A percentile compares a stretch with the other conserved stretches of the same genome.
These are phyloP conservation scores for Margaritispora aquatica DNA, from an alignment of 495 filamentous ascomycete genomes.

Conservation along the genomic window DNA sequence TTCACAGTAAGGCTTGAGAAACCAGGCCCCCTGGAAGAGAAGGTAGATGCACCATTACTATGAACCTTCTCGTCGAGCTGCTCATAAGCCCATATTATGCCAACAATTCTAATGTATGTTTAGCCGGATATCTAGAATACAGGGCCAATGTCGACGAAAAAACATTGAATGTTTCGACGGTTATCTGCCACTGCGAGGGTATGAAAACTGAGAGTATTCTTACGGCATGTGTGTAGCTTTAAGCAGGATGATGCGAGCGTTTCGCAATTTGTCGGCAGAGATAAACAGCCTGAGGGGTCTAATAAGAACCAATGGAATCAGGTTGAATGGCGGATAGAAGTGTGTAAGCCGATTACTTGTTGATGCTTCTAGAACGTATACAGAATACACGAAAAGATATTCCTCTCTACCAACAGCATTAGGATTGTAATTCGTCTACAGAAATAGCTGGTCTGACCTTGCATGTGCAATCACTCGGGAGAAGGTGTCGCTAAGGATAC, in stretches of 20 bases:
- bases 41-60: neutral
- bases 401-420: slow-evolving; percentile 52
- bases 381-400: slow-evolving; percentile 72
- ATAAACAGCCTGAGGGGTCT: slow-evolving; percentile 77
- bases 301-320: slow-evolving; percentile 76
- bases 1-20: neutral
- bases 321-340: slow-evolving; percentile 65
- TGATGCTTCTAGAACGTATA: slow-evolving; percentile 75
- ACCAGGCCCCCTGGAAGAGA: slow-evolving; percentile 10
- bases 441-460: neutral
- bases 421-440: neutral
- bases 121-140: neutral
- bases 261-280: slow-evolving; percentile 63
- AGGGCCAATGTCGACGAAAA: too few species aligned
- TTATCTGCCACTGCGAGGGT: too few species aligned
- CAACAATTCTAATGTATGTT: slow-evolving; percentile 28
- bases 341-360: slow-evolving; percentile 75
- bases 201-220: neutral
- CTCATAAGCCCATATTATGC: slow-evolving; percentile 43
- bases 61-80: slow-evolving; percentile 21
- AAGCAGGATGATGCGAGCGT: slow-evolving; percentile 69
- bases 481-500: slow-evolving; percentile 85
- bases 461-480: slow-evolving; percentile 66
- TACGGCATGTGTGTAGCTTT: slow-evolving; percentile 54
- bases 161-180: too few species aligned